phyloP scores from a whole-genome alignment of 176 grass and related monocot species.

The Bothriochloa decipiens region DNA sequence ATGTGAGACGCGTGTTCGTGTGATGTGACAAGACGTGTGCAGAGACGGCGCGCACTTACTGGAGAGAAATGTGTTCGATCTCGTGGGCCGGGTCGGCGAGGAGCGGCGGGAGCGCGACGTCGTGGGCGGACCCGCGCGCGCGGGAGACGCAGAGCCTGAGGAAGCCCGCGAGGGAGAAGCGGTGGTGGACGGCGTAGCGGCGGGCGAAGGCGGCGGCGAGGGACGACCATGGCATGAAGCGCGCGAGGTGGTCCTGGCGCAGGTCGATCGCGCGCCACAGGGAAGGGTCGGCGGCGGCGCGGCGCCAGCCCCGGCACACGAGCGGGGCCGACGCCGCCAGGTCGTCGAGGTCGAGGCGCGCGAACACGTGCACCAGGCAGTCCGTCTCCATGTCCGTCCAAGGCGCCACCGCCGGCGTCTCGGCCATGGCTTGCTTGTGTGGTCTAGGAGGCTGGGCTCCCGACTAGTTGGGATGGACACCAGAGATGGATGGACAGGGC shows the following conservation, averaged over 20 bases:
- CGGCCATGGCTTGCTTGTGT: constrained; percentile 75
- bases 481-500: too few species aligned
- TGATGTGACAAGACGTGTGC: background rate
- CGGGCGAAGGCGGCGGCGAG: too few species aligned
- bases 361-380: constrained; percentile 74
- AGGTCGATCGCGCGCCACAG: constrained; percentile 81
- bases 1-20: background rate
- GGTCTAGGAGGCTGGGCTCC: constrained; percentile 35
- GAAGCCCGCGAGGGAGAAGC: too few species aligned
- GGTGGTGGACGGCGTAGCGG: too few species aligned
- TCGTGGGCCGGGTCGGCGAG: constrained; percentile 34
- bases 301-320: constrained; percentile 77
- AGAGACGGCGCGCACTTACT: background rate
- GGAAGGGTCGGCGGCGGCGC: constrained; percentile 57
- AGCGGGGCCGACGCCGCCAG: constrained; percentile 59
- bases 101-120: constrained; percentile 59
- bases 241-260: constrained; percentile 57
- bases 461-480: background rate
- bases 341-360: constrained; percentile 61
- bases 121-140: background rate
- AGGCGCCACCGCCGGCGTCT: background rate
- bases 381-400: constrained; percentile 79
- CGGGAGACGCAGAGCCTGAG: constrained; percentile 52
- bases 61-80: constrained; percentile 45
- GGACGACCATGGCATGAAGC: too few species aligned